Evolutionary conservation across 352 stramenopile genomes (phyloP), one percentile per base, ranked within the genome.

Genomic region (Phytophthora pseudosyringae): DNA sequence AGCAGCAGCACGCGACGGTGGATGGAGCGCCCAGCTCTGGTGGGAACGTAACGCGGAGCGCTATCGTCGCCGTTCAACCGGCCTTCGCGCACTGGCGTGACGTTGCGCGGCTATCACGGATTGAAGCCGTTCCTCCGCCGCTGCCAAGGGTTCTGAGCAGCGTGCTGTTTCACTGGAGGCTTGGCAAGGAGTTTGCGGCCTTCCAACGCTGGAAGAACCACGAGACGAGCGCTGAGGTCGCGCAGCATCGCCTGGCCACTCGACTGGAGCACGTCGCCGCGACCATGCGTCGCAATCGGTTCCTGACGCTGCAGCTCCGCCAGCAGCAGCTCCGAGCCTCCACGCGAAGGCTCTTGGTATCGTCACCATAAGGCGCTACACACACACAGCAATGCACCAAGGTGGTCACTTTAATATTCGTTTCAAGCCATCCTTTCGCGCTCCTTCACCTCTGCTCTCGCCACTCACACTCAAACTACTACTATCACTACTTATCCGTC

Each of bases 141-240:
- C 56, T 55, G 54, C 49, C 55, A 51, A 58, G 44, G 44, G 16
- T 53, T 55, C 36, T 61, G 11, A 75, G 43, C 11, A 68, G 44
- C 11, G 49, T 76, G n/a, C 15, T 84, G 29, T 67, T 67, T 16
- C 67, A 82, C 35, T 84, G 76, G 76, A 56, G 53, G 3, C 61
- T 76, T 13, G 63, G 66, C 0, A 60, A 63, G 13, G 63, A 52
- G 25, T 73, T 80, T n/a, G 9, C 54, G 10, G 76, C 73, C 9
- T 79, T 85, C 25, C 64, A 76, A 29, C 58, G 50, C 25, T 83
- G 73, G 74, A 82, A 81, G 35, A 67, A 66, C 36, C 26, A 54
- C 29, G 10, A 6, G 5, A 67, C 31, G 9, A 77, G 53, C n/a
- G 21, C 46, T 7, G 46, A 69, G 9, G 53, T 78, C 18, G 32